Evolutionary conservation across 1,284 basidiomycete species (phyloP).

Genomic region (Psilocybe mexicana): DNA sequence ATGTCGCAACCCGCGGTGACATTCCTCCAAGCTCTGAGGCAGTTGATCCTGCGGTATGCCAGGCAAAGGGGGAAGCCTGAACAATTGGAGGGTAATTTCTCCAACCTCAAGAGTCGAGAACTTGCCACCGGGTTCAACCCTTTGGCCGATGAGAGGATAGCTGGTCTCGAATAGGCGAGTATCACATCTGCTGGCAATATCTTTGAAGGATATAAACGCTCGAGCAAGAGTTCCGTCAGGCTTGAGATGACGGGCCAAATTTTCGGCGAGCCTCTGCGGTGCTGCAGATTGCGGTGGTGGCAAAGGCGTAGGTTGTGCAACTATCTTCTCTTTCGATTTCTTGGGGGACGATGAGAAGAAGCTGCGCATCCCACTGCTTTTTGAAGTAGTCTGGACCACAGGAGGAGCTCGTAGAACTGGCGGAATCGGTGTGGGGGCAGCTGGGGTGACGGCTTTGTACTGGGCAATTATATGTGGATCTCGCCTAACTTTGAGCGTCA

Average conservation of each 20-base stretch:
- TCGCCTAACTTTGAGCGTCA: constrained; percentile 80
- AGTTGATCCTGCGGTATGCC: constrained; percentile 78
- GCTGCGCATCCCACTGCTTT: constrained; percentile 63
- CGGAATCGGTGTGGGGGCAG: constrained; percentile 35
- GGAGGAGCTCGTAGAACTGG: constrained; percentile 41
- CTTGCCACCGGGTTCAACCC: constrained; percentile 56
- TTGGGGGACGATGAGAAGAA: constrained; percentile 81
- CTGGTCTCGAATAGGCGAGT: constrained; percentile 81
- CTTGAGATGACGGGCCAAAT: constrained; percentile 81
- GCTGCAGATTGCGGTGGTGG: constrained; percentile 33
- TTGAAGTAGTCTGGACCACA: constrained; percentile 44
- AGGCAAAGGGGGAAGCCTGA: constrained; percentile 86
- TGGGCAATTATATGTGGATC: constrained; percentile 81
- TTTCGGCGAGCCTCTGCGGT: constrained; percentile 53
- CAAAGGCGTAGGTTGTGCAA: constrained; percentile 36
- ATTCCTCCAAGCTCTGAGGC: constrained; percentile 92
- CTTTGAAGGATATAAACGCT: constrained; percentile 84
- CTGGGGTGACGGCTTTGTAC: constrained; percentile 61
- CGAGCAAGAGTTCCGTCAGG: constrained; percentile 80
- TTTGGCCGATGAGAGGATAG: constrained; percentile 82
- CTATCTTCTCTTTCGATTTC: constrained; percentile 55
- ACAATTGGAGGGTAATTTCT: constrained; percentile 84
- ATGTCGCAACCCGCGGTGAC: constrained; percentile 84
- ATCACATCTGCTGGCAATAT: constrained; percentile 80
- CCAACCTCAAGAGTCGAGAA: constrained; percentile 66